phyloP scores from a whole-genome alignment of 2,329 filamentous ascomycete genomes.

The Fusarium sp. region DNA sequence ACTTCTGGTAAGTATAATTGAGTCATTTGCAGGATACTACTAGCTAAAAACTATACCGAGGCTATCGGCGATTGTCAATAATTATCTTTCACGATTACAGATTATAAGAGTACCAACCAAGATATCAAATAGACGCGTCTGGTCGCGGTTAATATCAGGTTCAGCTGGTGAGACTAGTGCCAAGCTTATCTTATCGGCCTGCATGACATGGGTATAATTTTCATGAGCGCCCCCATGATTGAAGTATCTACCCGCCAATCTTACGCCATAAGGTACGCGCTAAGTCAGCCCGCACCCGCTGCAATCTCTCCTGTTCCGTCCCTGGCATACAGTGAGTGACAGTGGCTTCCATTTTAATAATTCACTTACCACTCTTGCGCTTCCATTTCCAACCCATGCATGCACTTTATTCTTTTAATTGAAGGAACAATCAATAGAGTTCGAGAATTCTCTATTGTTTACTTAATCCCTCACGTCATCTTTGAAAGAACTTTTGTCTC shows the following conservation, averaged over 20 bases:
- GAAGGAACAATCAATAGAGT: not conserved
- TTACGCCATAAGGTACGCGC: conserved; percentile 23
- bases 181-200: conserved; percentile 39
- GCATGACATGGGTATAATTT: conserved; percentile 32
- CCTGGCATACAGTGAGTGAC: conserved; percentile 17
- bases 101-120: not conserved
- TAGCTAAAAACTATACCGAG: not conserved
- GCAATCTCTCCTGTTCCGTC: conserved; percentile 36
- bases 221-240: conserved; percentile 3
- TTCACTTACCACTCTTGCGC: conserved; percentile 6
- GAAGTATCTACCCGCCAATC: conserved; percentile 27
- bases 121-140: not conserved
- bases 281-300: conserved; percentile 14
- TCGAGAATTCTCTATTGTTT: not conserved
- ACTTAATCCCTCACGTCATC: no score
- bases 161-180: not conserved
- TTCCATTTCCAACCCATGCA: conserved; percentile 33
- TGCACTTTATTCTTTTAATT: conserved; percentile 11
- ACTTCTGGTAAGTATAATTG: no score
- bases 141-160: not conserved
- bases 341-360: conserved; percentile 18
- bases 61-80: not conserved
- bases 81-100: not conserved
- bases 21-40: not conserved
- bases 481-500: not conserved